phyloP scores from a whole-genome alignment of 306 rosid species.

The Prunus armeniaca region DNA sequence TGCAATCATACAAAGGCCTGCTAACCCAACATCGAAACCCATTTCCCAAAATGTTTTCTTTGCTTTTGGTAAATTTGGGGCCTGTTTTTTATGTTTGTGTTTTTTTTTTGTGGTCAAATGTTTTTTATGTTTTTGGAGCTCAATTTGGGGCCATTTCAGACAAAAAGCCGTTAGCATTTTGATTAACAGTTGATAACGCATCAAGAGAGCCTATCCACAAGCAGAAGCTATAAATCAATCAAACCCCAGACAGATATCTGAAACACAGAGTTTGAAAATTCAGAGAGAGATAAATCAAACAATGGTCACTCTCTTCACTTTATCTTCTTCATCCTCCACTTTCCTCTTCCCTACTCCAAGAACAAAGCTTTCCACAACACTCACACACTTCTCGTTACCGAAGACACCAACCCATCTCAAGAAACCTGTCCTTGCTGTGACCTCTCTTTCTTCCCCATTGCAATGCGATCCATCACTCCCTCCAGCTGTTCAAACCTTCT shows the following conservation, averaged over 20 bases:
- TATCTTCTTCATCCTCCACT: conserved; percentile 33
- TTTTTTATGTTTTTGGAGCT: no score
- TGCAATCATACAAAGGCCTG: no score
- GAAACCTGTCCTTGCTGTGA: conserved; percentile 15
- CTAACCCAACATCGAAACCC: not conserved
- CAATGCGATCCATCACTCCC: conserved; percentile 58
- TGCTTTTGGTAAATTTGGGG: no score
- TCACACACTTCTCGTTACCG: not conserved
- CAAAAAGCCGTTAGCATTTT: not conserved
- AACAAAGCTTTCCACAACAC: conserved; percentile 1
- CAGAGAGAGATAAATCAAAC: not conserved
- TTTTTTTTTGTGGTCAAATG: no score
- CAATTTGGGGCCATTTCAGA: no score
- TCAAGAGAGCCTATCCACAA: not conserved
- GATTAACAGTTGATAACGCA: not conserved
- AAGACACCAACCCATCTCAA: conserved; percentile 9
- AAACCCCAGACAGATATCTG: not conserved
- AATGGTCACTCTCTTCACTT: conserved; percentile 37
- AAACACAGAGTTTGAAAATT: not conserved
- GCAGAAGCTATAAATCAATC: not conserved
- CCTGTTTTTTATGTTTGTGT: no score
- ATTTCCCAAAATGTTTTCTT: not conserved
- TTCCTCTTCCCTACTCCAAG: conserved; percentile 17
- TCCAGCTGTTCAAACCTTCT: conserved; percentile 62
- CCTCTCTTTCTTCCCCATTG: conserved; percentile 37